These are phyloP conservation scores for Mycena chlorophos DNA, from an alignment of 768 basidiomycete genomes.

Conservation along the genomic window DNA sequence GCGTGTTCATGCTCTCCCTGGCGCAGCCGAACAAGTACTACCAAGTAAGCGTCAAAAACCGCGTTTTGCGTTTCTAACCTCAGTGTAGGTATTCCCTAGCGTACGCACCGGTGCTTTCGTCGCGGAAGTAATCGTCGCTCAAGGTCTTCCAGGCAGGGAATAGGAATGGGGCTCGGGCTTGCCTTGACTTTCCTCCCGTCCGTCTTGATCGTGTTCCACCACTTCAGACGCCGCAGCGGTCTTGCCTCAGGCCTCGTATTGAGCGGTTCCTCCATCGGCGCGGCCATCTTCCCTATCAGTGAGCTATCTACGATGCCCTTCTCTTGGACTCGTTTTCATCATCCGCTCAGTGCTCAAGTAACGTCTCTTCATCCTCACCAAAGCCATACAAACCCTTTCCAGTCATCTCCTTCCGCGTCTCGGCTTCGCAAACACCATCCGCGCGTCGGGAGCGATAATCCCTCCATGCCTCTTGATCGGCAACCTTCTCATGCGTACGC, in stretches of 20 bases:
- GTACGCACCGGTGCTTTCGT: background rate
- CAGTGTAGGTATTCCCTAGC: background rate
- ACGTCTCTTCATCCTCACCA: background rate
- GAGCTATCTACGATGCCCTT: no score
- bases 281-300: background rate
- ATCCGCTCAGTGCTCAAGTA: slow-evolving; percentile 6
- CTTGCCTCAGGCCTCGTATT: background rate
- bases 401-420: slow-evolving; percentile 1
- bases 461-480: slow-evolving; percentile 1
- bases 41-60: background rate
- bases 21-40: background rate
- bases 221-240: background rate
- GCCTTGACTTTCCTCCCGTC: background rate
- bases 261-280: slow-evolving; percentile 2
- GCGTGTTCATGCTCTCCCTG: slow-evolving; percentile 1
- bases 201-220: background rate
- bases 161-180: background rate
- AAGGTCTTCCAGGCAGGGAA: background rate
- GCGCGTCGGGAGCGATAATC: background rate
- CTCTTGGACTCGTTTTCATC: background rate
- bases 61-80: background rate
- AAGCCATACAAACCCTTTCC: background rate
- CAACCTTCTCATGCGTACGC: slow-evolving; percentile 1
- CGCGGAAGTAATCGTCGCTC: background rate
- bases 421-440: background rate